These are phyloP conservation scores for Podospora anserina DNA, from an alignment of 495 filamentous ascomycete species.

Conservation along the genomic window DNA sequence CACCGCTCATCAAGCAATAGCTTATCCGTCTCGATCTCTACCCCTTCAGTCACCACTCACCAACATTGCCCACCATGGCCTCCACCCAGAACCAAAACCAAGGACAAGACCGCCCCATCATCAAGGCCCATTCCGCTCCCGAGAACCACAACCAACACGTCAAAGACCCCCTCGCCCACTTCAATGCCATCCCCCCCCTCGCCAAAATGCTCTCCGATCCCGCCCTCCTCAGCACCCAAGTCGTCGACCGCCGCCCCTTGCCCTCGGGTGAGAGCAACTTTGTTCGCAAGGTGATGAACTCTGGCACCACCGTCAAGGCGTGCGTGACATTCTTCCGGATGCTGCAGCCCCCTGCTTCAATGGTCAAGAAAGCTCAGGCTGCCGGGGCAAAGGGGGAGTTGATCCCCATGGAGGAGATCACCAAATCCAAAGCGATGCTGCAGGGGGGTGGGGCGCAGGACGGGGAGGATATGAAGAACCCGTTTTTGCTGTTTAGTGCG, in stretches of 20 bases:
- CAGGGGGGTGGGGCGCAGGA: slow-evolving; percentile 19
- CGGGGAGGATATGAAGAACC: slow-evolving; percentile 21
- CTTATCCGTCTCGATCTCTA: background rate
- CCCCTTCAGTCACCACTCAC: background rate
- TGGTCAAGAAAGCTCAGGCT: background rate
- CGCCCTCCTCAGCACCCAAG: slow-evolving; percentile 13
- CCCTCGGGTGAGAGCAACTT: slow-evolving; percentile 24
- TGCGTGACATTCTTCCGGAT: slow-evolving; percentile 22
- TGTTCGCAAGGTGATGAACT: slow-evolving; percentile 20
- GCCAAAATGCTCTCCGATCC: slow-evolving; percentile 22
- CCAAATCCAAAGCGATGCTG: slow-evolving; percentile 18
- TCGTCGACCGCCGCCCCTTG: slow-evolving; percentile 23
- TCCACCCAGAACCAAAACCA: background rate
- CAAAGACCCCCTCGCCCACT: slow-evolving; percentile 26
- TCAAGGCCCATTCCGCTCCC: slow-evolving; percentile 14
- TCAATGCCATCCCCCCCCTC: slow-evolving; percentile 25
- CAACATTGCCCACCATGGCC: slow-evolving; percentile 5
- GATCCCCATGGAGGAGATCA: background rate
- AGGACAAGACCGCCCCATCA: background rate
- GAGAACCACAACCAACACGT: slow-evolving; percentile 25
- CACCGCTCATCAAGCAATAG: background rate
- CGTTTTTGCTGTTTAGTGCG: slow-evolving; percentile 27
- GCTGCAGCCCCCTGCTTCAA: background rate
- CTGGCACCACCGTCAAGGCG: slow-evolving; percentile 21
- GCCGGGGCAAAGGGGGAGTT: background rate